These are phyloP conservation scores for Sporothrix brasiliensis DNA, from an alignment of 2,329 filamentous ascomycete species.

Conservation along the genomic window DNA sequence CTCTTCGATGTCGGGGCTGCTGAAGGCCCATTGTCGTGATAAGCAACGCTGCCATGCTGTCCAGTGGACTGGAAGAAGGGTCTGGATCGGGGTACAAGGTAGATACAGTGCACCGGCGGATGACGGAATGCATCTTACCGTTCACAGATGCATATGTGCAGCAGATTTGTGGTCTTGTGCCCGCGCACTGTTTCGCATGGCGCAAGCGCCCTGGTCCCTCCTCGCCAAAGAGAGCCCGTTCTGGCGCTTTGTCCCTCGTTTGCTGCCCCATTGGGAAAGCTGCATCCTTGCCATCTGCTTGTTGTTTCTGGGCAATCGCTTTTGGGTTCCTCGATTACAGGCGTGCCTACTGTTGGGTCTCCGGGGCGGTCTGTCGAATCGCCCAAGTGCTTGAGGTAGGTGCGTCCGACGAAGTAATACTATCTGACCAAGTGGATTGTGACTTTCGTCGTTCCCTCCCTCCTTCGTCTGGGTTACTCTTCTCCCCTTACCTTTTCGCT, in stretches of 20 bases:
- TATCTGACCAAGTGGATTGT: constrained; percentile 6
- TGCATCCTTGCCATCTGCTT: constrained; percentile 6
- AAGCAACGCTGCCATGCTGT: neutral
- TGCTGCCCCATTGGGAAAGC: neutral
- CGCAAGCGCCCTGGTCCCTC: constrained; percentile 8
- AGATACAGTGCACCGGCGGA: neutral
- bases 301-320: constrained; percentile 6
- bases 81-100: neutral
- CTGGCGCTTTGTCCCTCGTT: neutral
- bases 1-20: neutral
- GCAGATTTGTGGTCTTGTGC: neutral
- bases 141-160: constrained; percentile 10
- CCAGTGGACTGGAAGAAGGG: neutral
- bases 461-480: neutral
- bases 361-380: neutral
- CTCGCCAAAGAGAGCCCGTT: constrained; percentile 8
- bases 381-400: neutral
- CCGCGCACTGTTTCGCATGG: constrained; percentile 12
- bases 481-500: neutral
- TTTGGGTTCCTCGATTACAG: neutral
- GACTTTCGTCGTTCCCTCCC: neutral
- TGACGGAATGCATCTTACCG: constrained; percentile 1
- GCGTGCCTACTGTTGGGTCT: neutral
- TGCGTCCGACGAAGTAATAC: neutral
- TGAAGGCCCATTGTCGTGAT: too few relatives aligned